phyloP scores from a whole-genome alignment of 768 basidiomycete genomes.

The Thelephora aurantiotincta region DNA sequence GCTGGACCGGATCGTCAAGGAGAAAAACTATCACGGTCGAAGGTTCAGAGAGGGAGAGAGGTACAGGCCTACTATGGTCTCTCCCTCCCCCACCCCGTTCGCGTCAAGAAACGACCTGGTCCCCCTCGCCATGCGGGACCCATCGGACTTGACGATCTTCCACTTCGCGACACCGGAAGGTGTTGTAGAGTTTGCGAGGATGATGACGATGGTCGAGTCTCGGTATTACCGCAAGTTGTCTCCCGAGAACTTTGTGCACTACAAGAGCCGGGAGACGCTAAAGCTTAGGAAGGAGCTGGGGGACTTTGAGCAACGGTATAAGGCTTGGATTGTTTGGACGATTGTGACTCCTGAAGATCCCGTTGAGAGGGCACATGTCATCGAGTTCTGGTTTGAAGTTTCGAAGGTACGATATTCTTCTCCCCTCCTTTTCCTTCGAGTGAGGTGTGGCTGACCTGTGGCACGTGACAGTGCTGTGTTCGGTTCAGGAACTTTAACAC shows the following conservation, averaged over 20 bases:
- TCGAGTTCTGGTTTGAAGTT: not conserved
- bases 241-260: slow-evolving; percentile 20
- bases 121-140: slow-evolving; percentile 15
- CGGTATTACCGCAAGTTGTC: slow-evolving; percentile 25
- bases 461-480: no score
- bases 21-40: not conserved
- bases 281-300: not conserved
- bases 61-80: not conserved
- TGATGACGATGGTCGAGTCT: slow-evolving; percentile 34
- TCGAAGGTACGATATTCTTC: not conserved
- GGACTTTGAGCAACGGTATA: slow-evolving; percentile 7
- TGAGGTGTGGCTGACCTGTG: no score
- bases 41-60: not conserved
- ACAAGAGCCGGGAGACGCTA: not conserved
- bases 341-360: not conserved
- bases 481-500: no score
- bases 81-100: not conserved
- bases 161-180: slow-evolving; percentile 23
- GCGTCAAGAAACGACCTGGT: slow-evolving; percentile 9
- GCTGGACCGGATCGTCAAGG: not conserved
- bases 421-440: no score
- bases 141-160: slow-evolving; percentile 16
- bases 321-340: no score
- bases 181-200: slow-evolving; percentile 28
- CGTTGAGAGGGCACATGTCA: not conserved